Evolutionary conservation across 2,329 filamentous ascomycete genomes (phyloP), one percentile per base, ranked within the genome.

Genomic region (Aspergillus viridinutans): DNA sequence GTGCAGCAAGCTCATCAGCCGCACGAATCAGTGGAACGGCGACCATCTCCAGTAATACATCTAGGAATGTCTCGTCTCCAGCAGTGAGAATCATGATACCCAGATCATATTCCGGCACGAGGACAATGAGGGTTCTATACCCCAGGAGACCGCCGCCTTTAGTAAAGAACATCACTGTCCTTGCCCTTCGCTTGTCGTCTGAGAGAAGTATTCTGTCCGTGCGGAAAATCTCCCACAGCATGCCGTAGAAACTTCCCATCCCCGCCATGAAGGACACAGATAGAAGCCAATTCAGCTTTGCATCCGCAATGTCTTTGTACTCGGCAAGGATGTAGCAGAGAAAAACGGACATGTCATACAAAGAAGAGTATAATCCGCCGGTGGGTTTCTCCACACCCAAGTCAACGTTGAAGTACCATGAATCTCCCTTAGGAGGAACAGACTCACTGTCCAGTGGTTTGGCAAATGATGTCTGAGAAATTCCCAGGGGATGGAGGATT

Each of bases 141-240:
- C 73, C 74, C 1, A 76, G 76, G 0, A 78, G 59, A 0, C 74
- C 73, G 5, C 78, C 78, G 2, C 66, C 62, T 62, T 81, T 81
- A 2, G 78, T 79, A 38, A 76, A 67, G 58, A 80, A 76, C 2
- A 74, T 77, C 2, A 80, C 70, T 7, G 40, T 9, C 23, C 51
- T 35, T n/a, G 17, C n/a, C 10, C 40, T 12, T 1, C 40, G 12
- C 29, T 35, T 67, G 4, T 60, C 64, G 10, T 69, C 76, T 17
- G 70, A 57, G 7, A 61, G 51, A 1, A 80, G 64, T 17, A 78
- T 69, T 4, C 67, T 67, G 42, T 76, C 70, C 1, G 73, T 76
- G 0, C 76, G 73, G 45, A 75, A 75, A 0, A 78, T 80, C 61
- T 81, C 78, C 74, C 77, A 81, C 0, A 78, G 78, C 67, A 77